Base-by-base conservation (phyloP, 2,329 filamentous ascomycete species). In the Talaromyces sp. region DNA sequence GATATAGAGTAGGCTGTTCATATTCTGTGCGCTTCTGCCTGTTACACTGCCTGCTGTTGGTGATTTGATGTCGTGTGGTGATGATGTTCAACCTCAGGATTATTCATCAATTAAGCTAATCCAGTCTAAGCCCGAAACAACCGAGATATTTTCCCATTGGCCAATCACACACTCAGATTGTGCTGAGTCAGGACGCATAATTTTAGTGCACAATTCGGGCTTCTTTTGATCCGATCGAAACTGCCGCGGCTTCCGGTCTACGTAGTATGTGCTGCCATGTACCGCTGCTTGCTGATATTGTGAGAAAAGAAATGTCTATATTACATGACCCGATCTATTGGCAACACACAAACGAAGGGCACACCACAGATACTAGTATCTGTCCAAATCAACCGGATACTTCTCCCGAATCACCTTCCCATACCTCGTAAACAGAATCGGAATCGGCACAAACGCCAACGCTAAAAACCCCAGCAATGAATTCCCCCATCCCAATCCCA, bases 401-500 rank as follows among this genome's bases (percentile, higher is more conserved):
- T 51, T 66, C 54, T 63, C 51, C 47, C 65, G 31, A 15, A 73
- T 67, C 36, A 36, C 65, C 65, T 71, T 70, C n/a, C 74, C 75
- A 69, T 74, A 75, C 49, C 67, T 68, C 51, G 65, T 68, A 60
- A 76, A 71, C 11, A 73, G 25, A 54, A 72, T 70, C 5, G 73
- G 70, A 43, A 75, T 68, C 0, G 74, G 74, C 5, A 70, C 84
- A 45, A 88, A 72, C 0, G 70, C 82, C 7, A 87, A 69, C 1
- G 80, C 82, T 17, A 86, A 70, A 63, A 86, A 82, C 72, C 84
- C 82, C 75, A 89, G 64, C 76, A 86, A 71, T 76, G 76, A 77
- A 63, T 81, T 82, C 0, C 81, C 81, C 80, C 80, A 82, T 6
- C 80, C 81, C 51, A 80, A 76, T 0, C 79, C 79, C 5, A 83